Conservation (phyloP, 805 yeast genomes). For the Starmerella stigmatis region DNA sequence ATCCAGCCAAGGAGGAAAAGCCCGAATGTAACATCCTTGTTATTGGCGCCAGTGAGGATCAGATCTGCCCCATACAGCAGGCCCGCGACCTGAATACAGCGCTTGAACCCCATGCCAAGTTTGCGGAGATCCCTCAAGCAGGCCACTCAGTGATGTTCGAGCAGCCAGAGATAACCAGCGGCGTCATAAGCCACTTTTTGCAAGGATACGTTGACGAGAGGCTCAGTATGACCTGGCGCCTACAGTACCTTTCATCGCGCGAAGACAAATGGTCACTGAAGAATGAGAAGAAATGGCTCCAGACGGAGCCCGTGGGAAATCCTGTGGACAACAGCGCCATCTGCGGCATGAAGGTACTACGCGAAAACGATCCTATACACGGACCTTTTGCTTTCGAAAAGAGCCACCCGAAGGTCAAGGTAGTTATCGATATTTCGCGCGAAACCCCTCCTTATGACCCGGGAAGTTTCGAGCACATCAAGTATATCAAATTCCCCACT, state of each 20-base stretch:
- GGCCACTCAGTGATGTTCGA: slow-evolving; percentile 59
- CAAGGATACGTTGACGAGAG: slow-evolving; percentile 41
- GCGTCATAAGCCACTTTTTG: slow-evolving; percentile 49
- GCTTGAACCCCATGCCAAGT: not conserved
- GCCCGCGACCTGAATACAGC: slow-evolving; percentile 25
- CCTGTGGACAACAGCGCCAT: slow-evolving; percentile 37
- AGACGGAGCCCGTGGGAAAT: slow-evolving; percentile 39
- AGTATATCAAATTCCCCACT: slow-evolving; percentile 62
- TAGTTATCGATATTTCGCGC: slow-evolving; percentile 56
- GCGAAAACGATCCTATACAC: slow-evolving; percentile 53
- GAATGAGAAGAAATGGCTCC: slow-evolving; percentile 63
- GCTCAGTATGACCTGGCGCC: slow-evolving; percentile 61
- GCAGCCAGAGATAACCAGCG: slow-evolving; percentile 54
- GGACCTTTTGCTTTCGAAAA: slow-evolving; percentile 48
- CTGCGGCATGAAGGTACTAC: slow-evolving; percentile 62
- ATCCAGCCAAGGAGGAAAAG: slow-evolving; percentile 36
- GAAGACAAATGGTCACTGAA: slow-evolving; percentile 72
- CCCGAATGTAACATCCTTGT: slow-evolving; percentile 41
- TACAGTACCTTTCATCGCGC: slow-evolving; percentile 40
- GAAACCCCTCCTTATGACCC: slow-evolving; percentile 64
- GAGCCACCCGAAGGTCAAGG: slow-evolving; percentile 42
- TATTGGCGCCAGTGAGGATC: slow-evolving; percentile 50
- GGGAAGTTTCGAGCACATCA: slow-evolving; percentile 40
- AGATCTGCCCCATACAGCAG: slow-evolving; percentile 41
- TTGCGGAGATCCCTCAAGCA: slow-evolving; percentile 32